A percentile compares a stretch with the other conserved stretches of the same genome.
phyloP scores from a whole-genome alignment of 495 filamentous ascomycete species.

The Aspergillus coremiiformis region DNA sequence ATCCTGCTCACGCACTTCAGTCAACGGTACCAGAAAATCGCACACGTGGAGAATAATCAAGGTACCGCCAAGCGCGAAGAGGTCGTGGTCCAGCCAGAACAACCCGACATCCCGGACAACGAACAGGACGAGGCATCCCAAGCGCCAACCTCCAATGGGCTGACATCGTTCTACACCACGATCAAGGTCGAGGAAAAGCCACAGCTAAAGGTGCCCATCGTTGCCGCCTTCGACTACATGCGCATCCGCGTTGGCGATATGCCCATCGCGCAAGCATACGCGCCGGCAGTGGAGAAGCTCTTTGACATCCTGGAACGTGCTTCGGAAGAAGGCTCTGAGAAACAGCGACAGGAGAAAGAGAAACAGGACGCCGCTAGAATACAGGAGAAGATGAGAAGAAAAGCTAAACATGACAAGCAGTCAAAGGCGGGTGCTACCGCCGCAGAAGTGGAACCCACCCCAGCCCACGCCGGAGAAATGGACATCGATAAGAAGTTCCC shows the following conservation, averaged over 20 bases:
- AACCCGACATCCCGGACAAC: slow-evolving; percentile 29
- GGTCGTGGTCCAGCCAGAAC: slow-evolving; percentile 1
- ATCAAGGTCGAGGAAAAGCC: slow-evolving; percentile 1
- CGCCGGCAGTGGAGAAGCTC: slow-evolving; percentile 63
- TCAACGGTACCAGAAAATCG: slow-evolving; percentile 86
- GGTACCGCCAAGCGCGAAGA: slow-evolving; percentile 15
- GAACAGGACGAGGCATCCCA: slow-evolving; percentile 18
- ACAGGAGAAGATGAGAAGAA: slow-evolving; percentile 13
- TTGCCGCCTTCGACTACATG: slow-evolving; percentile 90
- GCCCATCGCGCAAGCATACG: slow-evolving; percentile 62
- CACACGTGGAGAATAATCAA: slow-evolving; percentile 15
- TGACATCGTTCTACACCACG: slow-evolving; percentile 1
- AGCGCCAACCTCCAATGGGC: neutral
- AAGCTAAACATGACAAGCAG: slow-evolving; percentile 23
- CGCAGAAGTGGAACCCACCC: slow-evolving; percentile 1
- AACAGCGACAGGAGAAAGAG: slow-evolving; percentile 1
- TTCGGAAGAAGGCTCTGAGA: slow-evolving; percentile 11
- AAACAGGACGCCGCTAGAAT: slow-evolving; percentile 14
- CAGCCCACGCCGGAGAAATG: slow-evolving; percentile 12
- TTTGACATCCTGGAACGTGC: slow-evolving; percentile 41
- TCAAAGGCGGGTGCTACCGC: neutral
- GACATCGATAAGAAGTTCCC: slow-evolving; percentile 2
- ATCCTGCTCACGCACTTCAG: slow-evolving; percentile 89
- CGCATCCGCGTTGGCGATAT: slow-evolving; percentile 74
- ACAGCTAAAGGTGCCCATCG: slow-evolving; percentile 40